Evolutionary conservation across 2,329 filamentous ascomycete species (phyloP), one percentile per base, ranked within the genome.

Genomic region (Coniochaeta pulveracea): DNA sequence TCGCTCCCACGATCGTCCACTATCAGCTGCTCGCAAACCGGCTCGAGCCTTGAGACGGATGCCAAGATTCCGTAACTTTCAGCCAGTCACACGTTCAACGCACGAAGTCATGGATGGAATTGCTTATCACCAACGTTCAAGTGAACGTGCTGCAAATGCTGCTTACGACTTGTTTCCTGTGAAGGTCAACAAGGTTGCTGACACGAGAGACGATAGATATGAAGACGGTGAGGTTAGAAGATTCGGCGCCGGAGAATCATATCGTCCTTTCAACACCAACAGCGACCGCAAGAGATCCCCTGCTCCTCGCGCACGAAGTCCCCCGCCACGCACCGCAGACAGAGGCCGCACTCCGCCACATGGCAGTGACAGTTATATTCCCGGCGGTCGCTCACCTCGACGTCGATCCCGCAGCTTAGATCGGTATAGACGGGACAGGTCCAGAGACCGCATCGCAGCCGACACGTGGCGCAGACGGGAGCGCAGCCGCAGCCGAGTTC

Each of bases 201-300:
- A 31, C 28, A 18, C 6, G 18, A 12, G 12, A 9, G 5, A 4
- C n/a, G 31, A 19, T 38, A 74, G 70, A 48, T 76, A 71, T 45
- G 70, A 76, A 41, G 71, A 76, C 42, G 71, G 71, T 27, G 71
- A 76, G 54, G 72, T 76, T 34, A 67, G 72, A 41, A 61, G 71
- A 46, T 76, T 75, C 48, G 71, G 71, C 33, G 72, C 72, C 10
- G 71, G 71, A 37, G 71, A 76, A 52, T 74, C 69, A 23, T 76
- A 72, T 60, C 59, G 71, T 38, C 71, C 71, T 9, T 74, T 68
- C 37, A 72, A 72, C 34, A 46, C 68, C 37, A 72, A 71, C 34
- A 45, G 46, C n/a, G 47, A 52, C 26, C 43, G 47, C 18, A 41
- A 46, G 16, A 31, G 51, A 19, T 51, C 48, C 12, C 49, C 51